Evolutionary conservation across 2,329 filamentous ascomycete genomes (phyloP), one percentile per base, ranked within the genome.

Genomic region (Claviceps cyperi): DNA sequence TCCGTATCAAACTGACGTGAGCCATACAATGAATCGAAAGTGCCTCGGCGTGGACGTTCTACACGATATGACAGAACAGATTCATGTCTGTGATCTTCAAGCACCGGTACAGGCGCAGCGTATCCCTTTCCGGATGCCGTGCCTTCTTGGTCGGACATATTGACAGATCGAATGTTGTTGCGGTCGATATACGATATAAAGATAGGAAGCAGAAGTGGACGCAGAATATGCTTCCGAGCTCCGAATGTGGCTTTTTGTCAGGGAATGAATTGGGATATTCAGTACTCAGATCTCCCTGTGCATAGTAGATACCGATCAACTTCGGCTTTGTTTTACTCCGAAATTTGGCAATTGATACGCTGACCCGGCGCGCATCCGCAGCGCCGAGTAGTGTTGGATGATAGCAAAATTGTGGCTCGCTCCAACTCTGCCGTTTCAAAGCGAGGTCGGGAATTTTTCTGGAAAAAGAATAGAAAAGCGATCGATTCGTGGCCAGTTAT

Each of bases 11-110:
- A 57, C 52, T 75, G 71, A 38, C 71, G 69, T 49, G 72, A 64
- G 46, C 75, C 76, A 53, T 82, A 78, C 4, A 86, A 71, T 49
- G 83, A 87, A 56, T 86, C 84, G 56, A 86, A 80, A 2, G 85
- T 90, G 40, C 84, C 84, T 50, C 85, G 76, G 50, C 85, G 79
- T 51, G 76, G 69, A 17, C 78, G 74, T 37, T 81, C 77, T 35
- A 70, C 66, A 43, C 78, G 77, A 52, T 80, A 81, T 22, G 81
- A 67, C 38, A 81, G 77, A 22, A 74, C 66, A 4, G 74, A 67
- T 61, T 85, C 83, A 61, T 81, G 73, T 52, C 88, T 84, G 69
- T 96, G 90, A 64, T 96, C 89, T 63, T 96, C 88, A 46, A 96
- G 76, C 63, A 90, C 83, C 54, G 83, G 83, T 53, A 89, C 79